Percentiles rank a stretch among this genome's conserved stretches.
phyloP scores from a whole-genome alignment of 306 rosid genomes.

The Trichosanthes truncata region DNA sequence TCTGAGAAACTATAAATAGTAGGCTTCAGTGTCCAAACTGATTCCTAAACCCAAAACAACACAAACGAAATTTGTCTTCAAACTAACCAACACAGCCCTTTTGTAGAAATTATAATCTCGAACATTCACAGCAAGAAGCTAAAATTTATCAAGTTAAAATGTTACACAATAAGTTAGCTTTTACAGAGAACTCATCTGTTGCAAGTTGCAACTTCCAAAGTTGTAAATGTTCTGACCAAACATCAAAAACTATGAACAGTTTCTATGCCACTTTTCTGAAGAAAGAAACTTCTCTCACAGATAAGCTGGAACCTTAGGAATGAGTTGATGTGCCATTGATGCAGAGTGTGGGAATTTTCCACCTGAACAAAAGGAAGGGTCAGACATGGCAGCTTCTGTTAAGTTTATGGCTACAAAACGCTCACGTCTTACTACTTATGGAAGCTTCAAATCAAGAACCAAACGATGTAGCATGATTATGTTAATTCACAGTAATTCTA shows the following conservation, averaged over 20 bases:
- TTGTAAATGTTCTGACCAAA: not conserved
- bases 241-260: not conserved
- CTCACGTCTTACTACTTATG: not conserved
- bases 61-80: not conserved
- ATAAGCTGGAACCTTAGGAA: not conserved
- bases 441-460: not conserved
- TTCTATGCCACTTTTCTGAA: not conserved
- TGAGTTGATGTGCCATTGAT: not conserved
- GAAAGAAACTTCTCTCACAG: not conserved
- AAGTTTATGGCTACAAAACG: not conserved
- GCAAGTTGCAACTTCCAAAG: not conserved
- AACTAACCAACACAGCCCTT: not conserved
- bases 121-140: not conserved
- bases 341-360: not conserved
- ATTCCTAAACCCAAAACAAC: not conserved
- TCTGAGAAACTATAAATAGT: too few species aligned
- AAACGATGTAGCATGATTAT: not conserved
- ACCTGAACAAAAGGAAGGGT: not conserved
- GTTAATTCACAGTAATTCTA: not conserved
- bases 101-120: not conserved
- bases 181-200: not conserved
- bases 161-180: not conserved
- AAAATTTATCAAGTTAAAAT: not conserved
- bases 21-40: too few species aligned
- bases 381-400: not conserved